Conservation (phyloP, 805 yeast species). For the Candida verbasci region DNA sequence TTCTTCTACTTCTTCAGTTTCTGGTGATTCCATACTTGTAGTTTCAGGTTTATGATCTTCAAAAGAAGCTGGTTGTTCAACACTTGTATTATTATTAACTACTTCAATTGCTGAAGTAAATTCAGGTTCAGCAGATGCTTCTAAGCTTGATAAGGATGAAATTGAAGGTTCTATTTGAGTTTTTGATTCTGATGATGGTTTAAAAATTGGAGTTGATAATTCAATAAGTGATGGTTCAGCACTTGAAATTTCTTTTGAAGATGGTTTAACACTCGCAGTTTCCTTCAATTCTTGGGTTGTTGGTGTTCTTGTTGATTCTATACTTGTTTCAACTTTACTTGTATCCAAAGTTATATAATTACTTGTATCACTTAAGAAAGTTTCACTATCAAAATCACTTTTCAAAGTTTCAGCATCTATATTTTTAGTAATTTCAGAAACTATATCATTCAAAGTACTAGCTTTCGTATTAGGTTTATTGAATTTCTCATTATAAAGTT, state of each 20-base stretch:
- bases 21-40: neutral
- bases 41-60: too few species aligned
- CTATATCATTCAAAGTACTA: constrained; percentile 7
- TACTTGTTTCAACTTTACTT: neutral
- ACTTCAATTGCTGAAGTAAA: neutral
- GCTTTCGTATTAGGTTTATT: constrained; percentile 19
- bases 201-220: neutral
- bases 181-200: neutral
- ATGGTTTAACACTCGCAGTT: neutral
- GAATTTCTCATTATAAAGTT: constrained; percentile 25
- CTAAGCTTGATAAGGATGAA: neutral
- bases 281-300: neutral
- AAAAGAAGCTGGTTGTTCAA: neutral
- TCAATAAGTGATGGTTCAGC: neutral
- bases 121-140: neutral
- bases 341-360: constrained; percentile 8
- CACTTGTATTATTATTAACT: neutral
- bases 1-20: constrained; percentile 5
- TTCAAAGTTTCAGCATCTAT: constrained; percentile 13
- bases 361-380: constrained; percentile 10
- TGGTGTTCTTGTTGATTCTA: neutral
- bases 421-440: constrained; percentile 15
- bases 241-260: neutral
- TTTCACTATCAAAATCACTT: constrained; percentile 12
- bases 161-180: neutral